Evolutionary conservation across 1,284 basidiomycete genomes (phyloP).

Genomic region (Leccinum ponderosum): DNA sequence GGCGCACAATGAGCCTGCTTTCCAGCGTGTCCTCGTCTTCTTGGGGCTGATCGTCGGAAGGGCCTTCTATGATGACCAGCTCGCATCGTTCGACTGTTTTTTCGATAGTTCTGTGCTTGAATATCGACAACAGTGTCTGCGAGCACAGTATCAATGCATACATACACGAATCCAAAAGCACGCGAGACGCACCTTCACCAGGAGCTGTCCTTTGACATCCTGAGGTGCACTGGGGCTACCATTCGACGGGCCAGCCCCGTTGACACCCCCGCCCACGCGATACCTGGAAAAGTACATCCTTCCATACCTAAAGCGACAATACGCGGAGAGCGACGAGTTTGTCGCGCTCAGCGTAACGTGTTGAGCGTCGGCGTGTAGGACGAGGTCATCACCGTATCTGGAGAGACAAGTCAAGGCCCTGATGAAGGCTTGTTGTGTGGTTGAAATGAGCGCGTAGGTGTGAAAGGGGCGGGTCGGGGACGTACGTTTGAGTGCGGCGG

Average conservation of each 20-base stretch:
- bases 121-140: conserved; percentile 68
- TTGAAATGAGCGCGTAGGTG: conserved; percentile 15
- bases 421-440: conserved; percentile 56
- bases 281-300: conserved; percentile 72
- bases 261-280: conserved; percentile 37
- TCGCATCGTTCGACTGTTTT: conserved; percentile 76
- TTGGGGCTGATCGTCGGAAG: conserved; percentile 36
- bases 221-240: conserved; percentile 29
- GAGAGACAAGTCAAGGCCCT: conserved; percentile 72
- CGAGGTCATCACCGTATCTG: conserved; percentile 77
- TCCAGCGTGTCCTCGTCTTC: conserved; percentile 65
- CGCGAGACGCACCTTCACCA: conserved; percentile 55
- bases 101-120: conserved; percentile 72
- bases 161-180: conserved; percentile 1
- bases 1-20: conserved; percentile 65
- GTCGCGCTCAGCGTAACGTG: conserved; percentile 66
- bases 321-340: conserved; percentile 77
- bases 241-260: conserved; percentile 19
- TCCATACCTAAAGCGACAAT: conserved; percentile 73
- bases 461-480: conserved; percentile 3
- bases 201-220: conserved; percentile 60
- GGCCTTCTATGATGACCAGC: conserved; percentile 62
- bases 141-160: conserved; percentile 3
- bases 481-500: conserved; percentile 50
- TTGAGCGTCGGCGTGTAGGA: conserved; percentile 62